phyloP scores from a whole-genome alignment of 23 red algal species.

The Gracilaria domingensis region DNA sequence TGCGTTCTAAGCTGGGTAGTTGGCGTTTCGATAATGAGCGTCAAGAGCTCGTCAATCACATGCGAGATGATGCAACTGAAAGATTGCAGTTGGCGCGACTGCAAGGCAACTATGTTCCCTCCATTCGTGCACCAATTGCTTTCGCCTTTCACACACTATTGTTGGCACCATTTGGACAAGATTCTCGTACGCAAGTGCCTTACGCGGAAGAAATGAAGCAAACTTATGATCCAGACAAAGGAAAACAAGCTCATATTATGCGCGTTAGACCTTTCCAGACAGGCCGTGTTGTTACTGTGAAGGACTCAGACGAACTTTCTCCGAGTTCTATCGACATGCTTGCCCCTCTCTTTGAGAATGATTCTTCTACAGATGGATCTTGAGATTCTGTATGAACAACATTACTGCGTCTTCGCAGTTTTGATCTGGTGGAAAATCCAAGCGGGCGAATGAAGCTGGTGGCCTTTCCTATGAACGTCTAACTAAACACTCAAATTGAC shows the following conservation, averaged over 20 bases:
- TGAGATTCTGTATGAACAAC: neutral
- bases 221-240: conserved; percentile 65
- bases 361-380: conserved; percentile 11
- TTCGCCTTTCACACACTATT: conserved; percentile 86
- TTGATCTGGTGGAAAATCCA: neutral
- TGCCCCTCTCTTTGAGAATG: conserved; percentile 47
- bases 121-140: conserved; percentile 80
- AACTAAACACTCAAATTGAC: conserved; percentile 46
- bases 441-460: neutral
- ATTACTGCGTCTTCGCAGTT: conserved; percentile 31
- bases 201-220: conserved; percentile 65
- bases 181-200: conserved; percentile 44
- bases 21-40: conserved; percentile 92
- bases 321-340: conserved; percentile 14
- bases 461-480: conserved; percentile 18
- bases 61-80: conserved; percentile 97
- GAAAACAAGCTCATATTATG: conserved; percentile 59
- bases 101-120: conserved; percentile 90
- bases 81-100: conserved; percentile 93
- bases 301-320: conserved; percentile 28
- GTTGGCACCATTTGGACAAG: conserved; percentile 62
- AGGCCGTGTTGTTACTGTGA: neutral
- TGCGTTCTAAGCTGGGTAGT: conserved; percentile 65
- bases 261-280: conserved; percentile 48
- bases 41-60: conserved; percentile 81